Evolutionary conservation across 495 filamentous ascomycete species (phyloP).

Genomic region (Penicillium robsamsonii): DNA sequence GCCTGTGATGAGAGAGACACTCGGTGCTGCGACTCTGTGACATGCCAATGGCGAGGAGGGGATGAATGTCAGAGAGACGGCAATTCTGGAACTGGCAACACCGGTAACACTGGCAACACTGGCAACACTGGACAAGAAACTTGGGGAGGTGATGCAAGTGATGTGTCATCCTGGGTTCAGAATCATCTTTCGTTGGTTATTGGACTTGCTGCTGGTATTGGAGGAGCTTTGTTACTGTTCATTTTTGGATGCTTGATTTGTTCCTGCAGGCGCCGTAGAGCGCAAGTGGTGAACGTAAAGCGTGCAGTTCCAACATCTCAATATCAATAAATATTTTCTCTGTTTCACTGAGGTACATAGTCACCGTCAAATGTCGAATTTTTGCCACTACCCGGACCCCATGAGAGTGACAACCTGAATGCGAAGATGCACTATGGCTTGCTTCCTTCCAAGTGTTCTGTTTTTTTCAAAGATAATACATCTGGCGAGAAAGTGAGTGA

Average conservation of each 20-base stretch:
- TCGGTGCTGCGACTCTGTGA: constrained; percentile 75
- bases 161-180: constrained; percentile 52
- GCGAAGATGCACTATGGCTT: neutral
- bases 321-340: no score
- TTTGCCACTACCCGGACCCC: neutral
- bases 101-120: neutral
- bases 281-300: no score
- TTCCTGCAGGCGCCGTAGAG: constrained; percentile 31
- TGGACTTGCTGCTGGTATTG: constrained; percentile 60
- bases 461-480: neutral
- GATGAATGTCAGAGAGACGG: constrained; percentile 59
- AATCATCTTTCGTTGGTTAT: constrained; percentile 66
- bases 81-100: neutral
- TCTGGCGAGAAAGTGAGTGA: neutral
- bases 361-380: no score
- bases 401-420: neutral
- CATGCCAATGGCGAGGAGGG: constrained; percentile 73
- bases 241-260: constrained; percentile 54
- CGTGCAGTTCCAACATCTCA: no score
- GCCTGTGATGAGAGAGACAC: constrained; percentile 56
- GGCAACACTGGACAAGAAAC: neutral
- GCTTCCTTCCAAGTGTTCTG: neutral
- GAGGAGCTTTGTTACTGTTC: constrained; percentile 57
- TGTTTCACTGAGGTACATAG: no score
- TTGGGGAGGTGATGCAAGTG: neutral